Conservation (phyloP, 176 grass and related monocot species). For the Triticum dicoccoides region DNA sequence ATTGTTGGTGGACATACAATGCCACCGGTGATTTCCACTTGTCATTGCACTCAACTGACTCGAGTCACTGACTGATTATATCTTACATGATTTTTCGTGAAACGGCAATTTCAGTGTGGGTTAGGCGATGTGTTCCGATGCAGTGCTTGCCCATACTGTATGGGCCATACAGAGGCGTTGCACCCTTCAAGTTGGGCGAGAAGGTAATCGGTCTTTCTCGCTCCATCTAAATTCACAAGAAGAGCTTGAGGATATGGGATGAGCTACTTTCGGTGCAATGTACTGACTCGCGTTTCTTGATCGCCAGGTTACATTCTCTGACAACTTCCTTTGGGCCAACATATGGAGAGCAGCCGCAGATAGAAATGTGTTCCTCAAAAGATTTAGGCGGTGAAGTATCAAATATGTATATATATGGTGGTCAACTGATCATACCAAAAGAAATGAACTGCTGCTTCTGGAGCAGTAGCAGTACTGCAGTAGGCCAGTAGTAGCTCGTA, state of each 20-base stretch:
- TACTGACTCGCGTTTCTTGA: not conserved
- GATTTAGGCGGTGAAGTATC: too few relatives aligned
- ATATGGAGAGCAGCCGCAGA: constrained; percentile 25
- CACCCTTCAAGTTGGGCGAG: constrained; percentile 78
- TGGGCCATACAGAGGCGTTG: constrained; percentile 56
- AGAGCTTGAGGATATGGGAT: not conserved
- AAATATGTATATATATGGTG: too few relatives aligned
- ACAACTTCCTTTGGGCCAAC: constrained; percentile 59
- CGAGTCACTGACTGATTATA: not conserved
- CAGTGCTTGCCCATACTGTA: constrained; percentile 47
- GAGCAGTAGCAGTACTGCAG: too few relatives aligned
- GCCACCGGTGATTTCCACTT: too few relatives aligned
- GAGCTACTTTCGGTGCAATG: not conserved
- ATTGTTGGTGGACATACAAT: too few relatives aligned
- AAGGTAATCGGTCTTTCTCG: constrained; percentile 43
- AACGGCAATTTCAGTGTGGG: constrained; percentile 62
- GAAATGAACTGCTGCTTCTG: too few relatives aligned
- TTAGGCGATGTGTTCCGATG: constrained; percentile 87
- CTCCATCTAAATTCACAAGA: not conserved
- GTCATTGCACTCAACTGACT: not conserved
- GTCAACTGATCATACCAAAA: too few relatives aligned
- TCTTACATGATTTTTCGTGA: not conserved
- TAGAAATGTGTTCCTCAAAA: not conserved
- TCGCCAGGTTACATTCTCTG: constrained; percentile 45
- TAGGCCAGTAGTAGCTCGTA: too few relatives aligned